Conservation (phyloP, 139 green algal genomes). For the Medakamo hakoo region DNA sequence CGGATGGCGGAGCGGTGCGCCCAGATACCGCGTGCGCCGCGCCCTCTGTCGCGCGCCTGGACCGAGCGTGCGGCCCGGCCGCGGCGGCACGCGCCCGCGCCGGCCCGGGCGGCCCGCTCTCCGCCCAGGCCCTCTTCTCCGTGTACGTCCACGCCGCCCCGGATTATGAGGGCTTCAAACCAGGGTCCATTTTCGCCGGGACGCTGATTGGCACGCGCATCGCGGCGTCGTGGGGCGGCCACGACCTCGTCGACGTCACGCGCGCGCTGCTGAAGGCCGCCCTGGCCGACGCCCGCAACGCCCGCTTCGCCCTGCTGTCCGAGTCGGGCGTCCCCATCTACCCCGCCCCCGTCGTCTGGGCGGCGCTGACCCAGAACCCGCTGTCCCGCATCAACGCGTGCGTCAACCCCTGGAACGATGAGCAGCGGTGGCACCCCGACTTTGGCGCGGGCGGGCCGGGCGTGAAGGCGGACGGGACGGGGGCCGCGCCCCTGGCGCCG, state of each 20-base stretch:
- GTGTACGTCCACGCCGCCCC: conserved; percentile 10
- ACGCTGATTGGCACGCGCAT: neutral
- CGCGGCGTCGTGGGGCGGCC: conserved; percentile 5
- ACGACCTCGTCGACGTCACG: conserved; percentile 7
- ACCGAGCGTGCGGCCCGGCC: too few relatives aligned
- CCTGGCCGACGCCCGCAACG: conserved; percentile 9
- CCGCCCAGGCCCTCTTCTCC: conserved; percentile 2
- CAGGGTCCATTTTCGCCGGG: neutral
- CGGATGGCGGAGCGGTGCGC: too few relatives aligned
- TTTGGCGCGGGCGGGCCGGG: conserved; percentile 2
- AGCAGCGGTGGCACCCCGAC: neutral
- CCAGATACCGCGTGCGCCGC: neutral
- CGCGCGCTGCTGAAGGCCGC: conserved; percentile 12
- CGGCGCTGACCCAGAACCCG: neutral
- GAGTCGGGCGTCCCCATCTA: conserved; percentile 6
- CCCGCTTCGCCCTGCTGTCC: conserved; percentile 12
- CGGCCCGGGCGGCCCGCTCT: neutral
- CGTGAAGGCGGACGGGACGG: too few relatives aligned
- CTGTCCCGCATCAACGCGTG: conserved; percentile 2
- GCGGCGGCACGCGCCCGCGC: too few relatives aligned
- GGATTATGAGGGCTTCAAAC: neutral
- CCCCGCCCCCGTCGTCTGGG: neutral
- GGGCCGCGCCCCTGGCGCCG: too few relatives aligned
- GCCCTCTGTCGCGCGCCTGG: too few relatives aligned
- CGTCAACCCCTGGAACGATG: neutral